Conservation (phyloP, 2,329 filamentous ascomycete species). For the Ophiostoma montium region DNA sequence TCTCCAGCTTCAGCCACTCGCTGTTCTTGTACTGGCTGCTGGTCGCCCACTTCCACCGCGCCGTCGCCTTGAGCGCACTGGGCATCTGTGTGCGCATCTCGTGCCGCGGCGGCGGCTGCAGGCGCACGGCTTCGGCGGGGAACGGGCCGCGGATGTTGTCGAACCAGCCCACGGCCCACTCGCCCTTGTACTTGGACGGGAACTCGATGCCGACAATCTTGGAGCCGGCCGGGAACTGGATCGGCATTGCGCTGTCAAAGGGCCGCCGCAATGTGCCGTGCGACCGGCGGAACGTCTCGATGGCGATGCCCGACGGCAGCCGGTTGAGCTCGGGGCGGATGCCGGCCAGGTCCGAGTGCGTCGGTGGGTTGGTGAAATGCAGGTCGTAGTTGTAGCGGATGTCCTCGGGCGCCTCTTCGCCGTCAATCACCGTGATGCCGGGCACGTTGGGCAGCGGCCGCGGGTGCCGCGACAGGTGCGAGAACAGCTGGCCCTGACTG, state of each 20-base stretch:
- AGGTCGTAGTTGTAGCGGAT: slow-evolving; percentile 38
- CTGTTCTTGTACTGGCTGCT: slow-evolving; percentile 24
- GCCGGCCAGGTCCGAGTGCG: slow-evolving; percentile 27
- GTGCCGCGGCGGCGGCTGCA: slow-evolving; percentile 28
- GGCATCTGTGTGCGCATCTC: slow-evolving; percentile 31
- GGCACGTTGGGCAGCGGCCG: slow-evolving; percentile 35
- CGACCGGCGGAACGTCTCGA: slow-evolving; percentile 32
- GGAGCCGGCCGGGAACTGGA: slow-evolving; percentile 26
- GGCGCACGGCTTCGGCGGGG: slow-evolving; percentile 31
- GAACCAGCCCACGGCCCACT: slow-evolving; percentile 43
- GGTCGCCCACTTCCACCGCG: slow-evolving; percentile 35
- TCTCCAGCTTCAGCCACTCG: slow-evolving; percentile 45
- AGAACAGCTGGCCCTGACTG: slow-evolving; percentile 35
- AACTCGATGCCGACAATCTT: slow-evolving; percentile 37
- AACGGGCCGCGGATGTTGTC: slow-evolving; percentile 35
- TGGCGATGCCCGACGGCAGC: slow-evolving; percentile 31
- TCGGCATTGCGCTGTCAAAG: slow-evolving; percentile 11
- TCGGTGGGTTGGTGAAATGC: slow-evolving; percentile 29
- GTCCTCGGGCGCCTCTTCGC: slow-evolving; percentile 23
- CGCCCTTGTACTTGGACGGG: slow-evolving; percentile 35
- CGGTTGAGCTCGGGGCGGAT: slow-evolving; percentile 25
- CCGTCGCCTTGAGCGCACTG: slow-evolving; percentile 32
- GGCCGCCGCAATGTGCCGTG: slow-evolving; percentile 26
- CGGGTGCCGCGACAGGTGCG: slow-evolving; percentile 38
- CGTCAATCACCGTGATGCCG: slow-evolving; percentile 35